Evolutionary conservation across 2,329 filamentous ascomycete genomes (phyloP).

Genomic region (Phoma sp.): DNA sequence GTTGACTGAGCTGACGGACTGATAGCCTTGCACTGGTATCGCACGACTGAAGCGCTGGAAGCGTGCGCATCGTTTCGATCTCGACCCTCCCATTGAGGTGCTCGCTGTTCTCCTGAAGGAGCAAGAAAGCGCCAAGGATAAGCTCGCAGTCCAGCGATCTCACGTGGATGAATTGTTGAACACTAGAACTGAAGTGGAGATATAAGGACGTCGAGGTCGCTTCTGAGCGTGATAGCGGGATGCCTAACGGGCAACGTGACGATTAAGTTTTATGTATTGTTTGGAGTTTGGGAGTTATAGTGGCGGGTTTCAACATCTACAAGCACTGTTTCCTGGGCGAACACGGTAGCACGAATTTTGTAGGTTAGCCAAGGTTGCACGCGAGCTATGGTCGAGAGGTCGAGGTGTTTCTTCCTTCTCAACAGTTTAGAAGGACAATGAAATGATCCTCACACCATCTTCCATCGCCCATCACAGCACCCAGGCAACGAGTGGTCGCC

Average conservation of each 20-base stretch:
- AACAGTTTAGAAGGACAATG: conserved; percentile 8
- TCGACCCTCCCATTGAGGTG: conserved; percentile 90
- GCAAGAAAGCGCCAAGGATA: conserved; percentile 60
- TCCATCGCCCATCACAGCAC: not conserved
- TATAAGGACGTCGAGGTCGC: not conserved
- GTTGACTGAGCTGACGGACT: not conserved
- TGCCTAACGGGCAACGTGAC: not conserved
- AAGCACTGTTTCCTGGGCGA: not conserved
- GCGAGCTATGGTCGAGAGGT: not conserved
- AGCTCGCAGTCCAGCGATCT: conserved; percentile 67
- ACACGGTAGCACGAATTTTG: conserved; percentile 5
- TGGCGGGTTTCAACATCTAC: conserved; percentile 12
- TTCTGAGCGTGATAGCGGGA: not conserved
- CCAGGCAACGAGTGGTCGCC: conserved; percentile 1
- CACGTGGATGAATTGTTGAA: conserved; percentile 74
- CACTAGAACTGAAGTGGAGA: conserved; percentile 53
- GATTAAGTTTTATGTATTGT: conserved; percentile 3
- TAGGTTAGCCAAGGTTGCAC: not conserved
- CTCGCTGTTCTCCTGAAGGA: conserved; percentile 82
- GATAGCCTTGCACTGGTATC: conserved; percentile 86
- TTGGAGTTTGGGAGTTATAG: conserved; percentile 25
- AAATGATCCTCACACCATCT: conserved; percentile 6
- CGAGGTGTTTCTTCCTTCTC: not conserved
- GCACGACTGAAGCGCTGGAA: conserved; percentile 84
- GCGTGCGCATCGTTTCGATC: conserved; percentile 79